These are phyloP conservation scores for Ganoderma multipileum DNA, from an alignment of 1,284 basidiomycete species.

Conservation along the genomic window DNA sequence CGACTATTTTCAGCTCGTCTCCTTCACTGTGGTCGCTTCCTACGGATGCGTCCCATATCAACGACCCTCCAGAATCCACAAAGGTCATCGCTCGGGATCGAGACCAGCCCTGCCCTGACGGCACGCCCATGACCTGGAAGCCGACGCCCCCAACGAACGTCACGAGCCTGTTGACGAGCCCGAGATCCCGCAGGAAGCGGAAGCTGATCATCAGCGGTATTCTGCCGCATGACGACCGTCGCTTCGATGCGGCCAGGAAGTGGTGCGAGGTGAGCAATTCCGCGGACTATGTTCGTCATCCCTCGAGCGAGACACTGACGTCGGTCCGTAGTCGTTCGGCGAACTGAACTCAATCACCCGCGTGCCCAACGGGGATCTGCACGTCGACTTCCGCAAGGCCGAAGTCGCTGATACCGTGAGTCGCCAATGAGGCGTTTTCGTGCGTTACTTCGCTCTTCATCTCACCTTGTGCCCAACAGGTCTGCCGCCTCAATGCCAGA, in stretches of 20 bases:
- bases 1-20: constrained; percentile 45
- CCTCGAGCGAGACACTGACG: constrained; percentile 14
- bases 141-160: constrained; percentile 30
- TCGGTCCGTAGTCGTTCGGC: constrained; percentile 64
- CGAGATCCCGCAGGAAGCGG: constrained; percentile 41
- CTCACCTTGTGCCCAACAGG: constrained; percentile 46
- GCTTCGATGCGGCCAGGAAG: constrained; percentile 49
- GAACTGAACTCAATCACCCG: constrained; percentile 73
- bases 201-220: constrained; percentile 50
- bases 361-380: constrained; percentile 75
- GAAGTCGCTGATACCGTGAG: constrained; percentile 81
- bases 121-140: constrained; percentile 38
- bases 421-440: constrained; percentile 21
- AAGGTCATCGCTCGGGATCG: constrained; percentile 37
- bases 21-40: constrained; percentile 50
- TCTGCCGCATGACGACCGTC: constrained; percentile 40
- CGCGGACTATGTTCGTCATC: background rate
- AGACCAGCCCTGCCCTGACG: constrained; percentile 31
- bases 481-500: constrained; percentile 76
- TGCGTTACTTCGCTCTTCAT: background rate
- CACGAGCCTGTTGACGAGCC: constrained; percentile 36
- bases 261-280: constrained; percentile 70
- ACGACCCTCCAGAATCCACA: constrained; percentile 44
- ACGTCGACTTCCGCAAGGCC: constrained; percentile 71
- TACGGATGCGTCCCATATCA: constrained; percentile 46